Percentiles rank a stretch among this genome's conserved stretches.
Evolutionary conservation across 495 filamentous ascomycete genomes (phyloP).

Genomic region (Coniosporium apollinis): DNA sequence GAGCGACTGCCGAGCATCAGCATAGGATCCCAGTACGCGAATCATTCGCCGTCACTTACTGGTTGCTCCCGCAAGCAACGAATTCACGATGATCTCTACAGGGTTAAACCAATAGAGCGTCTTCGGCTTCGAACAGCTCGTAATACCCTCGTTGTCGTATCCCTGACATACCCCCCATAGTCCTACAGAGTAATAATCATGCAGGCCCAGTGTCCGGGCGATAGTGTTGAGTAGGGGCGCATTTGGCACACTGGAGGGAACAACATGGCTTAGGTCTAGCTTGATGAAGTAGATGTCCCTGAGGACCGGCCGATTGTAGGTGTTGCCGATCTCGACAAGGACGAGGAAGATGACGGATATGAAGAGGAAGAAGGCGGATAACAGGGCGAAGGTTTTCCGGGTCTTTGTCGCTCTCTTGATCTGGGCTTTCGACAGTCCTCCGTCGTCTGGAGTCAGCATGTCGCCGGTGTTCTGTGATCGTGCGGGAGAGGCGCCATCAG

Average conservation of each 20-base stretch:
- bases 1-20: constrained; percentile 39
- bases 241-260: constrained; percentile 59
- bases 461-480: constrained; percentile 4
- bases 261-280: constrained; percentile 68
- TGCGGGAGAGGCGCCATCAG: background rate
- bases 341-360: constrained; percentile 60
- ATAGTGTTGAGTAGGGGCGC: constrained; percentile 69
- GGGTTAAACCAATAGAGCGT: constrained; percentile 82
- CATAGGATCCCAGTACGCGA: background rate
- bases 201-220: constrained; percentile 71
- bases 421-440: constrained; percentile 17
- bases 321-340: constrained; percentile 61
- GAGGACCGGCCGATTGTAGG: constrained; percentile 39
- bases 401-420: constrained; percentile 38
- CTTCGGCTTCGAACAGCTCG: constrained; percentile 49
- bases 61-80: constrained; percentile 66
- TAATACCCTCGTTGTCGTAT: constrained; percentile 54
- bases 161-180: constrained; percentile 86
- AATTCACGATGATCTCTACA: constrained; percentile 55
- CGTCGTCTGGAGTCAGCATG: constrained; percentile 5
- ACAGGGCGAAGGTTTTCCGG: constrained; percentile 34
- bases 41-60: too few species aligned
- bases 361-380: constrained; percentile 55
- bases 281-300: constrained; percentile 64
- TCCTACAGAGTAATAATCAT: constrained; percentile 89